phyloP scores from a whole-genome alignment of 208 protist species.

The Leishmania tarentolae region DNA sequence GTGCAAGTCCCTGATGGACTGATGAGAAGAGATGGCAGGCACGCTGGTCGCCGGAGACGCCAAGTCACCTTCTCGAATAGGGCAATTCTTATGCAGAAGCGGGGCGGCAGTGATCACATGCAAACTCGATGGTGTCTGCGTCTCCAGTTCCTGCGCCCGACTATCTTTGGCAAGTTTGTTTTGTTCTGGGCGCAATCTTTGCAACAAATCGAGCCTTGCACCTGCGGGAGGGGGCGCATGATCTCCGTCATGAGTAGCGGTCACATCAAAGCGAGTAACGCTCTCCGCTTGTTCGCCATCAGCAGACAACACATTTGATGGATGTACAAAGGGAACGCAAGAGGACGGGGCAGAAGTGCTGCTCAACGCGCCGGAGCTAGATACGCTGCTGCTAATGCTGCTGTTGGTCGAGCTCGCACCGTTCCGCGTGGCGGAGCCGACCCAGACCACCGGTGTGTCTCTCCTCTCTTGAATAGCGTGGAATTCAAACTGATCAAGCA shows the following conservation, averaged over 20 bases:
- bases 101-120: not conserved
- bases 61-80: not conserved
- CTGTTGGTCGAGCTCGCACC: not conserved
- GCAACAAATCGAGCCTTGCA: not conserved
- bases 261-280: not conserved
- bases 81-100: not conserved
- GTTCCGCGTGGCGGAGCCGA: not conserved
- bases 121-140: not conserved
- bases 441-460: slow-evolving; percentile 8
- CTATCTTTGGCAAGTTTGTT: not conserved
- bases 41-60: not conserved
- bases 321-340: not conserved
- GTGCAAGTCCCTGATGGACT: not conserved
- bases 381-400: not conserved
- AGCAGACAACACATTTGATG: not conserved
- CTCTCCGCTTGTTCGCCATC: not conserved
- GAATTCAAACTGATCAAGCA: slow-evolving; percentile 24
- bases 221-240: not conserved
- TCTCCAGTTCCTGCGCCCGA: not conserved
- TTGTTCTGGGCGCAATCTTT: not conserved
- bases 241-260: not conserved
- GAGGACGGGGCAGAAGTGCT: not conserved
- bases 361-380: not conserved
- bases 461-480: slow-evolving; percentile 6
- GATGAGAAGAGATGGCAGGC: not conserved